Percentiles rank a stretch among this genome's conserved stretches.
These are phyloP conservation scores for Prosopis cineraria DNA, from an alignment of 306 rosid species.

Conservation along the genomic window DNA sequence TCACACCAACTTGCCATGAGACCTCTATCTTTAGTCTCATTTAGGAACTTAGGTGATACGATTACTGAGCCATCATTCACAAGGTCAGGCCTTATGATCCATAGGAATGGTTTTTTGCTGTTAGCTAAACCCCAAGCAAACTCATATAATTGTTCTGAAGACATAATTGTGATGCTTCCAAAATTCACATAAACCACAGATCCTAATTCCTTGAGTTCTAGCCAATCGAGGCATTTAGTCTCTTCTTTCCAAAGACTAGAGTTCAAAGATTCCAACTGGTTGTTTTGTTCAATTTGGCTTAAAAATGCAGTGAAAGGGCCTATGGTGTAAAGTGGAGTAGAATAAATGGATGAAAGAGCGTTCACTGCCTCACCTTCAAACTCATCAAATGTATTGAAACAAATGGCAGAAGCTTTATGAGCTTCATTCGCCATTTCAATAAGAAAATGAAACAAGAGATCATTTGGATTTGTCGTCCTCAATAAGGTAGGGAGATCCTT, in stretches of 20 bases:
- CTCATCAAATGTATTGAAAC: neutral
- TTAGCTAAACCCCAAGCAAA: neutral
- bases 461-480: neutral
- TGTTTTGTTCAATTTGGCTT: neutral
- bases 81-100: constrained; percentile 1
- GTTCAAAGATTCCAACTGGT: neutral
- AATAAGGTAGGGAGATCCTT: neutral
- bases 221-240: neutral
- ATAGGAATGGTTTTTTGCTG: neutral
- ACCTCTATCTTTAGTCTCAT: neutral
- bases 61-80: neutral
- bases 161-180: neutral
- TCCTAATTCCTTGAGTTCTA: neutral
- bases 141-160: neutral
- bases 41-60: neutral
- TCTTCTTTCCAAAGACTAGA: neutral
- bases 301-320: neutral
- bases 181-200: neutral
- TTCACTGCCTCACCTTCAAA: neutral
- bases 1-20: constrained; percentile 17
- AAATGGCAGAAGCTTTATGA: neutral
- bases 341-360: neutral
- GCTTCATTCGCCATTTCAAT: neutral
- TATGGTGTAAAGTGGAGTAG: neutral
- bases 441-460: neutral